Evolutionary conservation across 805 yeast genomes (phyloP).

Genomic region (Metschnikowia picachoensis): DNA sequence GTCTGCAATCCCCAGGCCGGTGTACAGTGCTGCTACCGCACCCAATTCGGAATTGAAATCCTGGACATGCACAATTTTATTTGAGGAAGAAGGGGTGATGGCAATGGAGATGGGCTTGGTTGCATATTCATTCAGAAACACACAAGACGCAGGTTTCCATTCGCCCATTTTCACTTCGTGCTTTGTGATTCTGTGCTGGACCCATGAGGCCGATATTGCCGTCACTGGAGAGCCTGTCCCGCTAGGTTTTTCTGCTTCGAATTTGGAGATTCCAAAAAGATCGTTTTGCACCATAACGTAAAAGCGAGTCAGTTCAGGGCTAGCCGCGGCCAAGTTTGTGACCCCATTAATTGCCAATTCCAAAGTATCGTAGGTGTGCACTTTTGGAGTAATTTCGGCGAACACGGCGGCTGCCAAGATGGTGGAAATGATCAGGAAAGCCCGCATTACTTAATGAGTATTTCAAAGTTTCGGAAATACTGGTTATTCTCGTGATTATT

Average conservation of each 20-base stretch:
- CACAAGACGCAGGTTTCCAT: slow-evolving; percentile 1
- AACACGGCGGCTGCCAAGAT: too few species aligned
- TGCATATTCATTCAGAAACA: slow-evolving; percentile 1
- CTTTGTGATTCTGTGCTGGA: background rate
- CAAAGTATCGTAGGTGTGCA: background rate
- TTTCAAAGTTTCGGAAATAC: too few species aligned
- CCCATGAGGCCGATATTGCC: background rate
- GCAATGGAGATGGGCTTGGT: background rate
- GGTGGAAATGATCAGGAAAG: too few species aligned
- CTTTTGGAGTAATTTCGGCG: too few species aligned
- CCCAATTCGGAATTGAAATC: background rate
- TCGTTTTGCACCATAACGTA: background rate
- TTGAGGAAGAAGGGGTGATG: background rate
- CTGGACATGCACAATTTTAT: background rate
- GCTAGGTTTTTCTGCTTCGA: background rate
- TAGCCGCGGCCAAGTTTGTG: background rate
- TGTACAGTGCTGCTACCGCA: background rate
- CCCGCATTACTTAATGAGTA: too few species aligned
- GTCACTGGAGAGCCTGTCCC: background rate
- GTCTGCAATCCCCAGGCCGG: background rate
- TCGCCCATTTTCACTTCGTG: background rate
- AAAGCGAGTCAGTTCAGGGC: background rate
- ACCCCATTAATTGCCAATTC: background rate
- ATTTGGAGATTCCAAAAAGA: background rate
- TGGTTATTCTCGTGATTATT: too few species aligned